Percentiles rank a stretch among this genome's conserved stretches.
phyloP scores from a whole-genome alignment of 1,139 yeast species.

The Sugiyamaella sp. region DNA sequence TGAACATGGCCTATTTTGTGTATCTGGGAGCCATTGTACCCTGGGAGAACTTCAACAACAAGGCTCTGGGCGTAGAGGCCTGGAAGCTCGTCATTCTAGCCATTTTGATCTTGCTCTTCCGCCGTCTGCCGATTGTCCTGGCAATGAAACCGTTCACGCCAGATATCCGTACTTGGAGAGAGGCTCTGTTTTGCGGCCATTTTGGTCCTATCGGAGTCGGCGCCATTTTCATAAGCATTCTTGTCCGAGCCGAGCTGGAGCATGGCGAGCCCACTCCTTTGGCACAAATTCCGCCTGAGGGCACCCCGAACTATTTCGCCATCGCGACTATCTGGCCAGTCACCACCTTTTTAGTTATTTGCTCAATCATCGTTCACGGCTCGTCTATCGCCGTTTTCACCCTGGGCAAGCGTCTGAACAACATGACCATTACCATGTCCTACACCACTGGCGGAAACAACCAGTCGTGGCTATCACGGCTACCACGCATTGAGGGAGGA shows the following conservation, averaged over 20 bases:
- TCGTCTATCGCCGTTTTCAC: constrained; percentile 94
- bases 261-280: constrained; percentile 66
- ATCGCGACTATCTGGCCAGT: constrained; percentile 88
- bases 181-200: constrained; percentile 94
- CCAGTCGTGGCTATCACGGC: constrained; percentile 82
- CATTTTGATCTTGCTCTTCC: constrained; percentile 74
- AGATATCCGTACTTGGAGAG: constrained; percentile 92
- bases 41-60: constrained; percentile 80
- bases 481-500: constrained; percentile 72
- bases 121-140: constrained; percentile 88
- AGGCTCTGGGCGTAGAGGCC: constrained; percentile 65
- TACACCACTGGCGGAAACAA: constrained; percentile 75
- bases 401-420: constrained; percentile 83
- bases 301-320: constrained; percentile 65
- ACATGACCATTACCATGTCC: constrained; percentile 92
- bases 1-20: constrained; percentile 83
- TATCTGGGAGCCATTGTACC: constrained; percentile 95
- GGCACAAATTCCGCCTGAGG: constrained; percentile 54
- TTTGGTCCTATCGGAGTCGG: constrained; percentile 99
- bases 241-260: constrained; percentile 81
- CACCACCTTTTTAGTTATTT: constrained; percentile 77
- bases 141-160: constrained; percentile 83
- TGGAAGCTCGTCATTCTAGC: constrained; percentile 88
- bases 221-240: constrained; percentile 86
- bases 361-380: constrained; percentile 93